Base-by-base conservation (phyloP, 345 rosid species). In the Theobroma cacao region DNA sequence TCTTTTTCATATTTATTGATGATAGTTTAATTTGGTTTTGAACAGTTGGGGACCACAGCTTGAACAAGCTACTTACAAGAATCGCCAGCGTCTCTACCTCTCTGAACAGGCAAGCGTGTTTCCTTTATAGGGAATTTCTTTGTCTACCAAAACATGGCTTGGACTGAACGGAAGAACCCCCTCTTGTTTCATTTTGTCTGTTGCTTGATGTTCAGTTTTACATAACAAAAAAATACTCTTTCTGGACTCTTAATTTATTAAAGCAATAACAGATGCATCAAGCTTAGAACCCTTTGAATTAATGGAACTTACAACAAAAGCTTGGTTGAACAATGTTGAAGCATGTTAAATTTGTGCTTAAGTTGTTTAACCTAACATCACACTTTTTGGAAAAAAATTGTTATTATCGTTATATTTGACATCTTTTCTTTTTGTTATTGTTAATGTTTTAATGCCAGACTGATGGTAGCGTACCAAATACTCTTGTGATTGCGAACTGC, bases 21-120 rank as follows among this genome's bases (percentile, higher is more conserved):
- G 72, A 12, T 73, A 24, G 17, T 75, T 68, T 76, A 50, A 40
- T 79, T 80, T 66, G 64, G 17, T 28, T 80, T 26, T 77, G 31
- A 14, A 62, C 84, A 91, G 97, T 77, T 93, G 97, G 97, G 97
- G 97, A n/a, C 94, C 95, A 0, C 97, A 90, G 88, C 92, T 93
- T 28, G 97, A 93, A 73, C 93, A 91, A 88, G 91, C 91, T 4
- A 86, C 94, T 55, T 86, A 89, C 83, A 93, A 90, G 90, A 91
- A 90, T 88, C 91, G 97, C 58, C 97, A 93, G 82, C 91, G 97
- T 58, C 91, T 93, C 11, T 93, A 93, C 84, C 90, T 93, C 59
- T 93, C 97, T 10, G 97, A 93, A 77, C 97, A 93, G 89, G 97
- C 82, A 63, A 45, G 81, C 67, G 56, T 53, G 1, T 55, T 5